A percentile compares a stretch with the other conserved stretches of the same genome.
These are phyloP conservation scores for Nigrospora sphaerica DNA, from an alignment of 2,329 filamentous ascomycete genomes.

Conservation along the genomic window DNA sequence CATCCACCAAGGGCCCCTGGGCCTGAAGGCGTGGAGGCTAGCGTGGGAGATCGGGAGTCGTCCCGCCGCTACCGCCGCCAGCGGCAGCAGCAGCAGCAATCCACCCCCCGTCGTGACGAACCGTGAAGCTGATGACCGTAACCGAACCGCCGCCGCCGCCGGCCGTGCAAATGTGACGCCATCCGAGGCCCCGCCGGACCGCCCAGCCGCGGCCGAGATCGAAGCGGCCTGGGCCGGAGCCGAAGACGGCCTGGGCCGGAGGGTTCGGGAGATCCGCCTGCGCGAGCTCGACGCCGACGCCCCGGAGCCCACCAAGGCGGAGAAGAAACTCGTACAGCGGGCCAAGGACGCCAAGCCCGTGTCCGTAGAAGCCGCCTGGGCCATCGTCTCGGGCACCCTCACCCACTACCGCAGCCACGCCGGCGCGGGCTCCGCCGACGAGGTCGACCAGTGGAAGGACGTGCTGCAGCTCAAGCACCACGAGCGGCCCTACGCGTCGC, in stretches of 20 bases:
- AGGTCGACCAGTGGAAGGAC: background rate
- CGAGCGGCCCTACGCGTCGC: background rate
- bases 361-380: background rate
- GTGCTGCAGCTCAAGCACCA: background rate
- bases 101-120: too few relatives aligned
- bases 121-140: too few relatives aligned
- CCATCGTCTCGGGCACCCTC: background rate
- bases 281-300: background rate
- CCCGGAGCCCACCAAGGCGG: background rate
- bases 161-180: too few relatives aligned
- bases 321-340: background rate
- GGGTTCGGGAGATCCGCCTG: background rate
- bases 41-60: slow-evolving; percentile 2
- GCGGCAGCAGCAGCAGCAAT: too few relatives aligned
- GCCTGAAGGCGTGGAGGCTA: background rate
- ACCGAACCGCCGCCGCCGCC: too few relatives aligned
- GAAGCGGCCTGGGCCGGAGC: background rate
- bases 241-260: background rate
- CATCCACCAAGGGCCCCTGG: background rate
- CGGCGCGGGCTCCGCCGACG: background rate
- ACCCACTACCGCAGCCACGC: background rate
- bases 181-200: too few relatives aligned
- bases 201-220: background rate
- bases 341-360: background rate
- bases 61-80: too few relatives aligned